Evolutionary conservation across 306 rosid species (phyloP).

Genomic region (Mimosa pudica): DNA sequence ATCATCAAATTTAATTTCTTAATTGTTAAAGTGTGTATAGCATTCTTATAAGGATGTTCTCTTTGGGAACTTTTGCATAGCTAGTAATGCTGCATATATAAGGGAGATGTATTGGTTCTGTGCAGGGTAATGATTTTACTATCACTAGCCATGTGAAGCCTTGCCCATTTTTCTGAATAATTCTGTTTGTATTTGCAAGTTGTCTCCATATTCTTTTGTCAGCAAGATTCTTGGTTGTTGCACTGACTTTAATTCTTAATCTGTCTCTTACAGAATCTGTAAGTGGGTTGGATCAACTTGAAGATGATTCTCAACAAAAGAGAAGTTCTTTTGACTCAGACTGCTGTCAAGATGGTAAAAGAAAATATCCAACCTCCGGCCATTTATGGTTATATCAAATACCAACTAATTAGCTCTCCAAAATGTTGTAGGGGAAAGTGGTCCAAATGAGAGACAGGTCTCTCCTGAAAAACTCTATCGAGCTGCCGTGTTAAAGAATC

Average conservation of each 20-base stretch:
- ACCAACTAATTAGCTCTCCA: constrained; percentile 28
- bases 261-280: constrained; percentile 50
- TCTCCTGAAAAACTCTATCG: constrained; percentile 72
- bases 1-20: background rate
- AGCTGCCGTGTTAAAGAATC: constrained; percentile 67
- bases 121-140: background rate
- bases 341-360: constrained; percentile 69
- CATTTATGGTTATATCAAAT: constrained; percentile 26
- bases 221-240: constrained; percentile 15
- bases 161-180: constrained; percentile 3
- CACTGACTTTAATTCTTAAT: constrained; percentile 28
- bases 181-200: background rate
- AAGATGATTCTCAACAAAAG: constrained; percentile 61
- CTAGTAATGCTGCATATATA: background rate
- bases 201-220: background rate
- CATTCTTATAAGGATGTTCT: background rate
- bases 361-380: constrained; percentile 10
- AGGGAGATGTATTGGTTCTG: background rate
- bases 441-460: constrained; percentile 65
- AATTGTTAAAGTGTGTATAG: background rate
- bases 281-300: constrained; percentile 76
- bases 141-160: background rate
- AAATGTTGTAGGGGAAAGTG: constrained; percentile 58
- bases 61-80: background rate
- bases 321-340: constrained; percentile 56